Evolutionary conservation across 371 early-diverging fungal genomes (phyloP).

Genomic region (Massospora cicadina): DNA sequence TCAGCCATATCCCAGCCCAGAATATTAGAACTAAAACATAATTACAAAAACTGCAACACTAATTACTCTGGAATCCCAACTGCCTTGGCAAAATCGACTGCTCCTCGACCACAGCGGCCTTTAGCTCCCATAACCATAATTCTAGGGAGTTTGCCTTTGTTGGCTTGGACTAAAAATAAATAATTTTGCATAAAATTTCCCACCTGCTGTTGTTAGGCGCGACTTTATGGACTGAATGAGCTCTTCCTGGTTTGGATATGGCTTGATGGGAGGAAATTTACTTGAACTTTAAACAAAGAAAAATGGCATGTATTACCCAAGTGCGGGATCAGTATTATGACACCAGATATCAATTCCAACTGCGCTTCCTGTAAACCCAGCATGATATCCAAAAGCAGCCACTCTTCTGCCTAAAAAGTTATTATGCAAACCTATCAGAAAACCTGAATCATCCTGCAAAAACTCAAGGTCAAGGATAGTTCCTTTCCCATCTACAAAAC

Average conservation of each 20-base stretch:
- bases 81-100: slow-evolving; percentile 60
- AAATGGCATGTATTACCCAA: slow-evolving; percentile 4
- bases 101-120: slow-evolving; percentile 90
- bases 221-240: slow-evolving; percentile 52
- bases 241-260: slow-evolving; percentile 67
- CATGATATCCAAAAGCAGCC: slow-evolving; percentile 94
- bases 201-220: slow-evolving; percentile 49
- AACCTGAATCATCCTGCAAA: slow-evolving; percentile 52
- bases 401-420: slow-evolving; percentile 56
- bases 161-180: slow-evolving; percentile 13
- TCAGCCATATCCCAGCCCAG: slow-evolving; percentile 91
- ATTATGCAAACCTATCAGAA: slow-evolving; percentile 3
- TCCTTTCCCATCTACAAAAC: slow-evolving; percentile 77
- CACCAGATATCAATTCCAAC: slow-evolving; percentile 85
- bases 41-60: slow-evolving; percentile 5
- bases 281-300: slow-evolving; percentile 14
- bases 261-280: slow-evolving; percentile 49
- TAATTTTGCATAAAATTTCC: slow-evolving; percentile 9
- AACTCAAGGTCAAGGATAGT: slow-evolving; percentile 87
- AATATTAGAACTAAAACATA: slow-evolving; percentile 37
- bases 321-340: slow-evolving; percentile 30
- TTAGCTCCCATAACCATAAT: slow-evolving; percentile 95
- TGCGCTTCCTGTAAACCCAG: slow-evolving; percentile 90
- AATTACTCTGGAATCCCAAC: slow-evolving; percentile 64
- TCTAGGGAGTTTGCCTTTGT: slow-evolving; percentile 45